Conservation (phyloP, 208 protist species). For the Leishmania lainsoni region DNA sequence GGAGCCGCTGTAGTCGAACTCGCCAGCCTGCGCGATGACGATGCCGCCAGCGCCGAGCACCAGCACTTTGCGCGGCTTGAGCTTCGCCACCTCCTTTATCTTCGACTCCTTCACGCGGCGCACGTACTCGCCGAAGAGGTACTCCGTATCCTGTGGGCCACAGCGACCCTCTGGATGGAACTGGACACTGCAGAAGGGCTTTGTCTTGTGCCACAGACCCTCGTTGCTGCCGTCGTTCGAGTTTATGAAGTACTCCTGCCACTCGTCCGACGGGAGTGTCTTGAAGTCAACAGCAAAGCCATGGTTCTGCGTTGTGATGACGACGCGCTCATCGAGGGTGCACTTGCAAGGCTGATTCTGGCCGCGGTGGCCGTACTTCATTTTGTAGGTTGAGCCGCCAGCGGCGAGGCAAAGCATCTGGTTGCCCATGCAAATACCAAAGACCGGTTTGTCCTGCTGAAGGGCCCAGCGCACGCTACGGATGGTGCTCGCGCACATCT, state of each 20-base stretch:
- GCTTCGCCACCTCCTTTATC: slow-evolving; percentile 64
- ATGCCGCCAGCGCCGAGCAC: slow-evolving; percentile 96
- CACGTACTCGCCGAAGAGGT: slow-evolving; percentile 97
- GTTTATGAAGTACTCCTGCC: slow-evolving; percentile 97
- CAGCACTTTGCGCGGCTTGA: slow-evolving; percentile 91
- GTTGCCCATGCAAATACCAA: slow-evolving; percentile 99
- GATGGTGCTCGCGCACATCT: slow-evolving; percentile 92
- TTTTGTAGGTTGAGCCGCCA: slow-evolving; percentile 95
- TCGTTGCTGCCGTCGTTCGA: slow-evolving; percentile 98
- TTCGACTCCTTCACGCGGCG: slow-evolving; percentile 77
- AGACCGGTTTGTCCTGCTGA: slow-evolving; percentile 94
- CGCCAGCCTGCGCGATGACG: slow-evolving; percentile 98
- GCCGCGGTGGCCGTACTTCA: slow-evolving; percentile 99
- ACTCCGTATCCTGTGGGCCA: slow-evolving; percentile 97
- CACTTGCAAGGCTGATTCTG: slow-evolving; percentile 98
- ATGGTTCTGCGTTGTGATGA: slow-evolving; percentile 99
- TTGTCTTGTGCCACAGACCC: slow-evolving; percentile 94
- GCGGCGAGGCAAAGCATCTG: slow-evolving; percentile 96
- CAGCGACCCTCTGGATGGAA: slow-evolving; percentile 98
- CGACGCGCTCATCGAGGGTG: slow-evolving; percentile 82
- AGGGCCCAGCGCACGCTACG: slow-evolving; percentile 91
- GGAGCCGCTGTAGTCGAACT: slow-evolving; percentile 99
- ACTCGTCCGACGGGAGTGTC: slow-evolving; percentile 89
- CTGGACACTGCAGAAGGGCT: slow-evolving; percentile 97
- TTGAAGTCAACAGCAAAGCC: slow-evolving; percentile 97